Percentiles rank a stretch among this genome's conserved stretches.
Conservation (phyloP, 768 basidiomycete species). For the Termitomyces sp. region DNA sequence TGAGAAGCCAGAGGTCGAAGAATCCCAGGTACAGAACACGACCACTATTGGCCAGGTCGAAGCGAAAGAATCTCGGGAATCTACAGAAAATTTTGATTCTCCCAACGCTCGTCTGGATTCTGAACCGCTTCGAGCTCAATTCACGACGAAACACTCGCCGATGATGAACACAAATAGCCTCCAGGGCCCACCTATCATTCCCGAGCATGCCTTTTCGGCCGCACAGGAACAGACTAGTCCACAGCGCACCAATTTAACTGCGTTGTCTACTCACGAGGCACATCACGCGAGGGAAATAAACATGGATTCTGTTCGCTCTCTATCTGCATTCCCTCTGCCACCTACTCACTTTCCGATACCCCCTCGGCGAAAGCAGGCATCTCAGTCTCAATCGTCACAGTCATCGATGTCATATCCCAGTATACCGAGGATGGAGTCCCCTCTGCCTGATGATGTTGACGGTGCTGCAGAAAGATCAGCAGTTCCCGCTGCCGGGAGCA, state of each 20-base stretch:
- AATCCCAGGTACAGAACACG: background rate
- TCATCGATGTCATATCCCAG: conserved; percentile 19
- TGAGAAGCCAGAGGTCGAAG: conserved; percentile 4
- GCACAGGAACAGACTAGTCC: background rate
- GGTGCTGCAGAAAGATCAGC: background rate
- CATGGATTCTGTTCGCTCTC: conserved; percentile 57
- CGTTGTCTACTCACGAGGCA: conserved; percentile 30
- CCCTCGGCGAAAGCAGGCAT: conserved; percentile 22
- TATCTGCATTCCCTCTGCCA: conserved; percentile 72
- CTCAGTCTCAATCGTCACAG: conserved; percentile 21
- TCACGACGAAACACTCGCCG: background rate
- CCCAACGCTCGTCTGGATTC: background rate
- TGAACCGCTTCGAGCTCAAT: conserved; percentile 3
- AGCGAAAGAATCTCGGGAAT: background rate
- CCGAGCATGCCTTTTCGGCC: background rate
- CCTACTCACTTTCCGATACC: conserved; percentile 69
- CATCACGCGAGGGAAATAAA: conserved; percentile 32
- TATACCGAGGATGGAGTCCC: conserved; percentile 20
- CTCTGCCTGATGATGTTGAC: conserved; percentile 17
- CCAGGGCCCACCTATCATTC: background rate
- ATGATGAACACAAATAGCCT: background rate
- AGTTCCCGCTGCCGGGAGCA: background rate
- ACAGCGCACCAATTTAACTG: conserved; percentile 1
- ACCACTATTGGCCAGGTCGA: background rate
- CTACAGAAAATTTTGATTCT: background rate